Percentiles rank a stretch among this genome's conserved stretches.
These are phyloP conservation scores for Marasmius sp. DNA, from an alignment of 1,284 basidiomycete species.

Conservation along the genomic window DNA sequence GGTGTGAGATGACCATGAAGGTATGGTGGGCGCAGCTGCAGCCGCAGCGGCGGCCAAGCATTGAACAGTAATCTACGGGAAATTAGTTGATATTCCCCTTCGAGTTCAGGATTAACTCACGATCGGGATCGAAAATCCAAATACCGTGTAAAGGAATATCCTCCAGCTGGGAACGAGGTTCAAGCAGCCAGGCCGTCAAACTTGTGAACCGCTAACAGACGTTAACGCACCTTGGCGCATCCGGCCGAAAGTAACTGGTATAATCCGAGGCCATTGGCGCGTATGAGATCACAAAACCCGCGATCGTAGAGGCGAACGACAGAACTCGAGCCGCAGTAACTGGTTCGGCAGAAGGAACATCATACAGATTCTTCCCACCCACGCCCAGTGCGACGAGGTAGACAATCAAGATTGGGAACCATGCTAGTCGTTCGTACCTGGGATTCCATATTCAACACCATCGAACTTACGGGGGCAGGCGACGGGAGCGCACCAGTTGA, in stretches of 20 bases:
- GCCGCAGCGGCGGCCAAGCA: constrained; percentile 75
- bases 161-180: constrained; percentile 44
- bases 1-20: constrained; percentile 65
- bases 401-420: constrained; percentile 78
- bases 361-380: constrained; percentile 64
- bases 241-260: constrained; percentile 62
- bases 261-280: constrained; percentile 71
- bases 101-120: constrained; percentile 31
- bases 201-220: constrained; percentile 1
- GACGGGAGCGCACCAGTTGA: constrained; percentile 53
- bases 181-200: neutral
- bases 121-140: constrained; percentile 75
- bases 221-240: constrained; percentile 52
- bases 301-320: constrained; percentile 67
- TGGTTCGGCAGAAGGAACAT: constrained; percentile 41
- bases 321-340: constrained; percentile 55
- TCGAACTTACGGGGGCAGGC: neutral
- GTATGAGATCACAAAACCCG: constrained; percentile 75
- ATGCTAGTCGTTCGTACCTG: constrained; percentile 75
- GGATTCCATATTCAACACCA: constrained; percentile 7
- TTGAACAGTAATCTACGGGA: constrained; percentile 55
- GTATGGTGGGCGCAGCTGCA: constrained; percentile 58
- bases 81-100: neutral
- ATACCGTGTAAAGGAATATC: constrained; percentile 74
- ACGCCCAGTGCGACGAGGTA: constrained; percentile 77